A percentile compares a stretch with the other conserved stretches of the same genome.
phyloP scores from a whole-genome alignment of 2,329 filamentous ascomycete genomes.

The Stemphylium beticola region DNA sequence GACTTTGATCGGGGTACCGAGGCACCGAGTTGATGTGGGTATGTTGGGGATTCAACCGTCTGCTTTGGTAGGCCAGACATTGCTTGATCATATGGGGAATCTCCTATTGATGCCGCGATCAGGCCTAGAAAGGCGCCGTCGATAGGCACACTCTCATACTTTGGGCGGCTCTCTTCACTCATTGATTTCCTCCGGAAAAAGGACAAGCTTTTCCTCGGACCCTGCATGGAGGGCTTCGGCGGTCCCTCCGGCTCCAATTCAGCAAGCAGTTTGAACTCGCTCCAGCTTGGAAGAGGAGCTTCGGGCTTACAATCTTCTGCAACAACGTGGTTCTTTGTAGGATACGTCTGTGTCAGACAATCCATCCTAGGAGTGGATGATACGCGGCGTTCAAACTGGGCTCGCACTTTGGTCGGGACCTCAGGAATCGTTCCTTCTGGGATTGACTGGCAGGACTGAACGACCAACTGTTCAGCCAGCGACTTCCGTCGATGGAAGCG shows the following conservation, averaged over 20 bases:
- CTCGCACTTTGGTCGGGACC: constrained; percentile 43
- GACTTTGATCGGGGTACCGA: constrained; percentile 37
- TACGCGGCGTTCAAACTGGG: constrained; percentile 46
- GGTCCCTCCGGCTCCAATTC: constrained; percentile 33
- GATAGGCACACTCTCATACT: constrained; percentile 23
- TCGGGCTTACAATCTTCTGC: constrained; percentile 12
- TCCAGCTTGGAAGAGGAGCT: constrained; percentile 4
- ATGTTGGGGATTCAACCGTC: constrained; percentile 32
- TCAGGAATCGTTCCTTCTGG: constrained; percentile 40
- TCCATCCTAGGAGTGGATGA: constrained; percentile 45
- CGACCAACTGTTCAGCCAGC: constrained; percentile 33
- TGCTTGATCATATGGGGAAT: constrained; percentile 54
- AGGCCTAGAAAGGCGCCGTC: constrained; percentile 50
- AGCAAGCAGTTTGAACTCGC: constrained; percentile 18
- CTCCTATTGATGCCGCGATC: constrained; percentile 50
- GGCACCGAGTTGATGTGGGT: constrained; percentile 46
- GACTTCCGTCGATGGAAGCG: constrained; percentile 43
- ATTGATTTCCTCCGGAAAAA: constrained; percentile 41
- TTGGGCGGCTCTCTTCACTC: constrained; percentile 17
- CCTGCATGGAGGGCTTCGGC: constrained; percentile 29
- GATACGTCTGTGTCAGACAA: constrained; percentile 45
- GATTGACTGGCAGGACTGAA: constrained; percentile 41
- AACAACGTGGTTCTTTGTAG: constrained; percentile 36
- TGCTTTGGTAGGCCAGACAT: constrained; percentile 29
- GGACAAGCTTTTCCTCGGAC: constrained; percentile 36